Evolutionary conservation across 345 rosid genomes (phyloP).

Genomic region (Boechera divaricarpa): DNA sequence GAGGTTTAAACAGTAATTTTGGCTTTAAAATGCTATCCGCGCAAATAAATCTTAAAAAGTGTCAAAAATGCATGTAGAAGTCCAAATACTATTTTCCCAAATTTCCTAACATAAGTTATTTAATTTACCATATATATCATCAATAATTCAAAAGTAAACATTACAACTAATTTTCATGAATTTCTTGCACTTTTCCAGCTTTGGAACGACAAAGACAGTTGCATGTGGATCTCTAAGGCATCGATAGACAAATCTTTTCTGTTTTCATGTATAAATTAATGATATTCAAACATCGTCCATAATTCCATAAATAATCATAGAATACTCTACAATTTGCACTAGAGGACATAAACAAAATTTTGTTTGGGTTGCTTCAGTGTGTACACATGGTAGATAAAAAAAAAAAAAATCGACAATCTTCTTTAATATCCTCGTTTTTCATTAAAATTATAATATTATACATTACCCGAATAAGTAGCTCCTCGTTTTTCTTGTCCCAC

Average conservation of each 20-base stretch:
- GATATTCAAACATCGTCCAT: slow-evolving; percentile 22
- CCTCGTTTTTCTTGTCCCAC: neutral
- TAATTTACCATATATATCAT: neutral
- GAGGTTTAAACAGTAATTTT: too few species aligned
- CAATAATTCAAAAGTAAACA: neutral
- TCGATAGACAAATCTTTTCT: slow-evolving; percentile 18
- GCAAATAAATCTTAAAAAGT: neutral
- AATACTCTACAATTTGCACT: slow-evolving; percentile 30
- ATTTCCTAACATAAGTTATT: neutral
- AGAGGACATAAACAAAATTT: neutral
- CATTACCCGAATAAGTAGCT: neutral
- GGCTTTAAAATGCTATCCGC: too few species aligned
- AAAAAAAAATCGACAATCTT: neutral
- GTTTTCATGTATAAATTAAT: neutral
- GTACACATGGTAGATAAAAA: slow-evolving; percentile 30
- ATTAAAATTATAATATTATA: neutral
- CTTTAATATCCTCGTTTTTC: neutral
- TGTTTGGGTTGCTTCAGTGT: slow-evolving; percentile 16
- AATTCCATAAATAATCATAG: slow-evolving; percentile 3
- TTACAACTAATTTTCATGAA: slow-evolving; percentile 22
- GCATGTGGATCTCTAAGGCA: slow-evolving; percentile 37
- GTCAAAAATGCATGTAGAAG: neutral
- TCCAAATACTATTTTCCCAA: neutral
- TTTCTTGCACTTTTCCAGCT: slow-evolving; percentile 36
- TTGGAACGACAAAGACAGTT: slow-evolving; percentile 27